Percentiles rank a stretch among this genome's conserved stretches.
phyloP scores from a whole-genome alignment of 257 asterid genomes.

The Henckelia pumila region DNA sequence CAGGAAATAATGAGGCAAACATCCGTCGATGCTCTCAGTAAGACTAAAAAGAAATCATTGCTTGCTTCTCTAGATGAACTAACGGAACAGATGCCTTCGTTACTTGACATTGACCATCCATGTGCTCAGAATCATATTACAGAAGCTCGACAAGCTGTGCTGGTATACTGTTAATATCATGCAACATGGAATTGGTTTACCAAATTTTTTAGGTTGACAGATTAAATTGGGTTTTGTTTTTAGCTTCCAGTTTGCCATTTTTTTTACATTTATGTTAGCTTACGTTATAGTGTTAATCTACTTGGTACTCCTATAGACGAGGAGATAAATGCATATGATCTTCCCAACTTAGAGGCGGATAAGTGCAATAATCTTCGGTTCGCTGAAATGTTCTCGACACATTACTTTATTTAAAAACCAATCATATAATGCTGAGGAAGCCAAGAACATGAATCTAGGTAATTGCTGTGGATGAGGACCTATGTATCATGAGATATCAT shows the following conservation, averaged over 20 bases:
- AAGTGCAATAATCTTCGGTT: not conserved
- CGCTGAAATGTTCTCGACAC: not conserved
- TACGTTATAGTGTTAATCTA: not conserved
- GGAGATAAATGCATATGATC: constrained; percentile 9
- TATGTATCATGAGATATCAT: not conserved
- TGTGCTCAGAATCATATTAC: constrained; percentile 84
- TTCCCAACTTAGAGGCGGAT: not conserved
- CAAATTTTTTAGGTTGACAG: constrained; percentile 9
- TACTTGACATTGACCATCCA: constrained; percentile 92
- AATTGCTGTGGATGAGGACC: not conserved
- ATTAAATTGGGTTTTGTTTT: not conserved
- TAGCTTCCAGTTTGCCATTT: not conserved
- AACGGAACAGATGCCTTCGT: constrained; percentile 83
- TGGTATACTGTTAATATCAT: constrained; percentile 46
- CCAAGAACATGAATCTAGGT: not conserved
- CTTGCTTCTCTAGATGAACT: constrained; percentile 79
- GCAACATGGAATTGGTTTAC: constrained; percentile 6
- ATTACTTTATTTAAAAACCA: not conserved
- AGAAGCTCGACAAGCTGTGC: constrained; percentile 75
- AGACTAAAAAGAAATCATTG: constrained; percentile 78
- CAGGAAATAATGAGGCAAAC: constrained; percentile 84
- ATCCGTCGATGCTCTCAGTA: constrained; percentile 59
- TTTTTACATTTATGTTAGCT: not conserved
- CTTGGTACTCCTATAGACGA: constrained; percentile 1
- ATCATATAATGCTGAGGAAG: not conserved